These are phyloP conservation scores for Calocera cornea DNA, from an alignment of 768 basidiomycete species.

Conservation along the genomic window DNA sequence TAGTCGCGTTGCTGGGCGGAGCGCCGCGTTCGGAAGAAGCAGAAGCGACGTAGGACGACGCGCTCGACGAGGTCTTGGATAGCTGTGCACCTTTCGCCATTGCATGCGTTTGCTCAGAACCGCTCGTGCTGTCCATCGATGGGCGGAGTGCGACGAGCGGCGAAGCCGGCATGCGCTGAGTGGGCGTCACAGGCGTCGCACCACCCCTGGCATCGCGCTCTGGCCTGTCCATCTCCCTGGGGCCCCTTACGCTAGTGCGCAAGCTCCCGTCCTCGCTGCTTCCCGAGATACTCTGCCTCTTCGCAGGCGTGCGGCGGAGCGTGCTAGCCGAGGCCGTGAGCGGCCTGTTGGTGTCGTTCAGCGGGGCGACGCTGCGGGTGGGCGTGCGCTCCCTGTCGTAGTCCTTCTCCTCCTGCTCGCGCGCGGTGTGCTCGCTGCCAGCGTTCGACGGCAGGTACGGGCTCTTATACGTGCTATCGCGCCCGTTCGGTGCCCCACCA, in stretches of 20 bases:
- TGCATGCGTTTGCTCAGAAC: background rate
- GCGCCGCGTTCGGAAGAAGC: background rate
- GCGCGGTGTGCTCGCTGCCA: background rate
- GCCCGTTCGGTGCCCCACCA: background rate
- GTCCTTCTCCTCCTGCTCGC: background rate
- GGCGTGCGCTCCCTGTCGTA: background rate
- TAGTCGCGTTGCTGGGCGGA: background rate
- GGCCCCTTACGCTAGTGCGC: background rate
- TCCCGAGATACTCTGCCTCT: background rate
- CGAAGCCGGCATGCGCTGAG: background rate
- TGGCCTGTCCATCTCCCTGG: background rate
- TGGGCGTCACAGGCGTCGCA: background rate
- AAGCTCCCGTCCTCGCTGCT: background rate
- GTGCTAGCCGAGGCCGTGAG: background rate
- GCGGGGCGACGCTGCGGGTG: background rate
- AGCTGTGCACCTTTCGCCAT: background rate
- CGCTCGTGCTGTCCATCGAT: background rate
- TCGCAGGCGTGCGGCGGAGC: background rate
- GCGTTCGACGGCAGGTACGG: background rate
- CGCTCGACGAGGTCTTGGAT: background rate
- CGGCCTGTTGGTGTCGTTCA: background rate
- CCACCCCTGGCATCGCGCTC: background rate
- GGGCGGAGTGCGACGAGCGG: background rate
- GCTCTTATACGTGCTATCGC: background rate
- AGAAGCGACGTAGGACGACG: background rate